These are phyloP conservation scores for Debaryomyces prosopidis DNA, from an alignment of 805 yeast species.

Conservation along the genomic window DNA sequence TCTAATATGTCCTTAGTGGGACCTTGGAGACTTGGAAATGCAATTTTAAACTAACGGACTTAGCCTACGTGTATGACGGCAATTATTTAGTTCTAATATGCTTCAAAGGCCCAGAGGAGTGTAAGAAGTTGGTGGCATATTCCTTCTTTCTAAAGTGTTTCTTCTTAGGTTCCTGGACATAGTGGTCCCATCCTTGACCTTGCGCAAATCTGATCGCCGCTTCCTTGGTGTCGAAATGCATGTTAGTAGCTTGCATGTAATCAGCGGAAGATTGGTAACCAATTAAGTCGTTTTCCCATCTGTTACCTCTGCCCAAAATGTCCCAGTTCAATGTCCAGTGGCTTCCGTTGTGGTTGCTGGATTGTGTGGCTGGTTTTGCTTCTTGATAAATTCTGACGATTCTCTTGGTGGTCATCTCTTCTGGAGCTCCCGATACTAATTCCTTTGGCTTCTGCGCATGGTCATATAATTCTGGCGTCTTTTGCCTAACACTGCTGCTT, in stretches of 20 bases:
- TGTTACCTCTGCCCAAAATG: conserved; percentile 67
- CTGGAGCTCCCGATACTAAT: conserved; percentile 75
- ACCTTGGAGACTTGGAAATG: too few species aligned
- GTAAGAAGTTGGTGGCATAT: conserved; percentile 70
- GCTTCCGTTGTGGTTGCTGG: conserved; percentile 55
- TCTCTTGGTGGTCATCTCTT: conserved; percentile 58
- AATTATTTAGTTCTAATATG: conserved; percentile 74
- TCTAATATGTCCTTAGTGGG: too few species aligned
- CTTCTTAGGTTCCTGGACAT: conserved; percentile 77
- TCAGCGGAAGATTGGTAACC: conserved; percentile 83
- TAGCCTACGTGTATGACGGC: background rate
- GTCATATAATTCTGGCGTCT: conserved; percentile 24
- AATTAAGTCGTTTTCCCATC: conserved; percentile 89
- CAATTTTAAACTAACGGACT: too few species aligned
- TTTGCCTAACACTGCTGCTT: conserved; percentile 17
- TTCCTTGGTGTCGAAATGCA: conserved; percentile 73
- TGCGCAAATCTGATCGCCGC: conserved; percentile 78
- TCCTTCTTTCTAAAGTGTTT: conserved; percentile 75
- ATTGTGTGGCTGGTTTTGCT: conserved; percentile 79
- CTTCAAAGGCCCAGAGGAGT: conserved; percentile 69
- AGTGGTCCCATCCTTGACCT: conserved; percentile 84
- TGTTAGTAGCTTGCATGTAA: conserved; percentile 75
- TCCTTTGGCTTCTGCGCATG: conserved; percentile 46
- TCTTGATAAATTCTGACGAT: conserved; percentile 76
- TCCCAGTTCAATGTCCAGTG: conserved; percentile 87